Percentiles rank a stretch among this genome's conserved stretches.
Evolutionary conservation across 2,329 filamentous ascomycete genomes (phyloP).

Genomic region (Coleophoma eucalyptorum): DNA sequence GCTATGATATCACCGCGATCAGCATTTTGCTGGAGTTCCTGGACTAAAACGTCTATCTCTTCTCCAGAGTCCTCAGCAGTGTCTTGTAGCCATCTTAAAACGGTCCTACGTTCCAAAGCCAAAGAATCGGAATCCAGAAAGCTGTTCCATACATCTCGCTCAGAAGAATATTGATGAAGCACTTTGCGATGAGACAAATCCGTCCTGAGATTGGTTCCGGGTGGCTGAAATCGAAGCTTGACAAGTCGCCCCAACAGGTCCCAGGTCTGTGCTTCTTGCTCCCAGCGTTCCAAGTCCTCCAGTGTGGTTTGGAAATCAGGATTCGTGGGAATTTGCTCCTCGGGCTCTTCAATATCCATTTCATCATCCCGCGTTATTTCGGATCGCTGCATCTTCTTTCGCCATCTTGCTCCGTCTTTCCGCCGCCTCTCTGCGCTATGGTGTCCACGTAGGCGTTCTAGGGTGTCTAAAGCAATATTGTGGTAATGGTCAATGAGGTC

Average conservation of each 20-base stretch:
- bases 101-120: constrained; percentile 73
- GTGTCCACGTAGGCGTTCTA: constrained; percentile 38
- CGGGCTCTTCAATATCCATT: constrained; percentile 45
- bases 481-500: constrained; percentile 65
- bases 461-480: constrained; percentile 45
- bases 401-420: constrained; percentile 20
- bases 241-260: constrained; percentile 66
- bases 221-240: constrained; percentile 56
- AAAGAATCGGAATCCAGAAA: constrained; percentile 71
- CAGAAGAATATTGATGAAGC: constrained; percentile 52
- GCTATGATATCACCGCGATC: constrained; percentile 79
- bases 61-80: constrained; percentile 65
- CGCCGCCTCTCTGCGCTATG: constrained; percentile 23
- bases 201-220: constrained; percentile 19
- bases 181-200: constrained; percentile 8
- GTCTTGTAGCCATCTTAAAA: constrained; percentile 83
- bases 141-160: constrained; percentile 63
- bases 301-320: constrained; percentile 28
- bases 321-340: constrained; percentile 37
- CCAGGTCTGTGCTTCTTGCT: constrained; percentile 89
- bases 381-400: constrained; percentile 32
- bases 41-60: constrained; percentile 71
- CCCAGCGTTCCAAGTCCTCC: constrained; percentile 59
- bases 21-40: constrained; percentile 70
- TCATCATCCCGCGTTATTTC: constrained; percentile 23